Conservation (phyloP, 2,329 filamentous ascomycete species). For the Cladosporium cucumerinum region DNA sequence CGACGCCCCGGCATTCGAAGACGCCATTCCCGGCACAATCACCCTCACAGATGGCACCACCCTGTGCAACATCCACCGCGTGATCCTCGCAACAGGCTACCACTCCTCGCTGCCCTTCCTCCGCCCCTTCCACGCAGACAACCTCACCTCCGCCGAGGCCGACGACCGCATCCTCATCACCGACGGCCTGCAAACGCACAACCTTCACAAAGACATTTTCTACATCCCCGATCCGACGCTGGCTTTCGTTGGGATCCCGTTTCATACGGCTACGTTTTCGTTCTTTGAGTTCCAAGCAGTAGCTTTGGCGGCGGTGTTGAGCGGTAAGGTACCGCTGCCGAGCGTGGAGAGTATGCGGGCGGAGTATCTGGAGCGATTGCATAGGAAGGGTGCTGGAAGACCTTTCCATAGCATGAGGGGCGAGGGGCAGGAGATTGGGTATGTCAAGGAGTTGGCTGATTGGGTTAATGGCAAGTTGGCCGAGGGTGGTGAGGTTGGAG, state of each 20-base stretch:
- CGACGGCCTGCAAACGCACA: slow-evolving; percentile 61
- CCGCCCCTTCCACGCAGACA: slow-evolving; percentile 48
- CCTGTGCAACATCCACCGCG: slow-evolving; percentile 56
- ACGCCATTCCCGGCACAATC: slow-evolving; percentile 48
- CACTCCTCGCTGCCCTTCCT: slow-evolving; percentile 66
- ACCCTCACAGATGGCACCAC: slow-evolving; percentile 52
- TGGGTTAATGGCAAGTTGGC: slow-evolving; percentile 38
- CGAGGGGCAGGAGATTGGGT: slow-evolving; percentile 36
- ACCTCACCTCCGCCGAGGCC: slow-evolving; percentile 45
- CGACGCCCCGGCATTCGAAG: not conserved
- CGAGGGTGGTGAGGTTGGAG: slow-evolving; percentile 16
- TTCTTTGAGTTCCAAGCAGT: slow-evolving; percentile 69
- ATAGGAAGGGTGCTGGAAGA: slow-evolving; percentile 41
- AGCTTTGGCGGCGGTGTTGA: slow-evolving; percentile 55
- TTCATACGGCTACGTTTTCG: slow-evolving; percentile 64
- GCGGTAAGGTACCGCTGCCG: slow-evolving; percentile 51
- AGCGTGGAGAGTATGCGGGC: slow-evolving; percentile 39
- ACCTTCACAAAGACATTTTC: slow-evolving; percentile 68
- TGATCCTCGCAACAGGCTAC: slow-evolving; percentile 68
- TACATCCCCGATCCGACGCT: slow-evolving; percentile 66
- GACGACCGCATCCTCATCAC: slow-evolving; percentile 57
- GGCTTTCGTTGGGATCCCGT: slow-evolving; percentile 62
- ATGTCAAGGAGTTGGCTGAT: slow-evolving; percentile 40
- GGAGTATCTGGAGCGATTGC: slow-evolving; percentile 40
- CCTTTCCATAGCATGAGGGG: slow-evolving; percentile 44